A percentile compares a stretch with the other conserved stretches of the same genome.
Conservation (phyloP, 2,329 filamentous ascomycete genomes). For the Acrocalymma vagum region DNA sequence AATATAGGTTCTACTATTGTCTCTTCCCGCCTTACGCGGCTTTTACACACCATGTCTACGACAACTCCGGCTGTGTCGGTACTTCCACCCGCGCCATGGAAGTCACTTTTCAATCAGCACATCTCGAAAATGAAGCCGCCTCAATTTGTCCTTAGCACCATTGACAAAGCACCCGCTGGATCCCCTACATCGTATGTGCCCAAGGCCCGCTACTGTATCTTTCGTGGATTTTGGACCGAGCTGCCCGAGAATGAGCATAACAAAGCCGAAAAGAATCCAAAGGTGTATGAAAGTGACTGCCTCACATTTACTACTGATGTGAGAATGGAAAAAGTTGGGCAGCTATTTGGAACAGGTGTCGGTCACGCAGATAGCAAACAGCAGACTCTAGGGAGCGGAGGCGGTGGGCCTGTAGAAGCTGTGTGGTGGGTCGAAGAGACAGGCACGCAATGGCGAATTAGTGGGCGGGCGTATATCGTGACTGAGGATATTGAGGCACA, state of each 20-base stretch:
- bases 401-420: slow-evolving; percentile 79
- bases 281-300: slow-evolving; percentile 77
- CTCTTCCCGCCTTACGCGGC: slow-evolving; percentile 48
- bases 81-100: slow-evolving; percentile 61
- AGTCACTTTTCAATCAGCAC: slow-evolving; percentile 58
- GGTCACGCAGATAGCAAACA: slow-evolving; percentile 55
- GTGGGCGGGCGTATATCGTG: slow-evolving; percentile 78
- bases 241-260: slow-evolving; percentile 78
- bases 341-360: slow-evolving; percentile 67
- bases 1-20: slow-evolving; percentile 49
- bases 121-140: slow-evolving; percentile 58
- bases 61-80: slow-evolving; percentile 48
- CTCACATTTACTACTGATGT: slow-evolving; percentile 87
- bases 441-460: slow-evolving; percentile 84
- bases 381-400: slow-evolving; percentile 61
- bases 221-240: slow-evolving; percentile 82
- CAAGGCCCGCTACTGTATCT: slow-evolving; percentile 81
- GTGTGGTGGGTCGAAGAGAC: slow-evolving; percentile 80
- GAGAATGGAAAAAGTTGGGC: slow-evolving; percentile 82
- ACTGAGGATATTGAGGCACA: slow-evolving; percentile 70
- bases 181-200: slow-evolving; percentile 54
- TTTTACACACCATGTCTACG: slow-evolving; percentile 56
- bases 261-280: slow-evolving; percentile 74
- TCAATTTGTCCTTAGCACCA: slow-evolving; percentile 61
- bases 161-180: slow-evolving; percentile 52